Base-by-base conservation (phyloP, 2,329 filamentous ascomycete species). In the Fusarium sp. region DNA sequence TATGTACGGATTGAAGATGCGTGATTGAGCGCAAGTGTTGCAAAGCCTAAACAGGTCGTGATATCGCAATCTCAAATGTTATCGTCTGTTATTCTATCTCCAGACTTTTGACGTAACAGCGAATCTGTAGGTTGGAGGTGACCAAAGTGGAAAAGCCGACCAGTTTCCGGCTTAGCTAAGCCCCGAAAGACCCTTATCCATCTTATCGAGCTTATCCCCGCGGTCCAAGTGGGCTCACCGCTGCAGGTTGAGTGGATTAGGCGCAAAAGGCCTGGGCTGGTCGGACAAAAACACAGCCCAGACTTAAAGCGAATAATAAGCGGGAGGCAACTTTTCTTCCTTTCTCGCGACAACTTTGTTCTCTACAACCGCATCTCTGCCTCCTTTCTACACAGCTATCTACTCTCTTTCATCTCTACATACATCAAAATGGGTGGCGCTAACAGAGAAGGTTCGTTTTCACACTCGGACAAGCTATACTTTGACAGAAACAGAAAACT, bases 391-490 rank as follows among this genome's bases (percentile, higher is more conserved):
- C 56, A 67, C 44, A 53, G 49, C 61, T 61, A 40, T 46, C 42
- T 54, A 41, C 54, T 53, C 49, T 56, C 61, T 47, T 60, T 57
- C 56, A 53, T 37, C 51, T 54, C 40, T 40, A 48, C 20, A 65
- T 34, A 70, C 16, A 69, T 63, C 48, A 71, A 53, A 67, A 83
- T 82, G 81, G 81, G 81, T 69, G 79, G 81, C 63, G 44, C 70
- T 54, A 81, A 79, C 76, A 74, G 81, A 77, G 79, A 81, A 79
- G 80, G 79, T 78, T 64, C 61, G 77, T 74, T 24, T 25, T 25
- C 3, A n/a, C 30, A 24, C 49, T 48, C 10, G 9, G 25, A 49
- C 16, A 42, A 32, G 4, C 9, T 30, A 29, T 41, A 18, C 55
- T 27, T 25, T 20, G 25, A 32, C 37, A 53, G 22, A 49, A 3